Percentiles rank a stretch among this genome's conserved stretches.
Conservation (phyloP, 352 stramenopile species). For the Phytophthora hybrid region DNA sequence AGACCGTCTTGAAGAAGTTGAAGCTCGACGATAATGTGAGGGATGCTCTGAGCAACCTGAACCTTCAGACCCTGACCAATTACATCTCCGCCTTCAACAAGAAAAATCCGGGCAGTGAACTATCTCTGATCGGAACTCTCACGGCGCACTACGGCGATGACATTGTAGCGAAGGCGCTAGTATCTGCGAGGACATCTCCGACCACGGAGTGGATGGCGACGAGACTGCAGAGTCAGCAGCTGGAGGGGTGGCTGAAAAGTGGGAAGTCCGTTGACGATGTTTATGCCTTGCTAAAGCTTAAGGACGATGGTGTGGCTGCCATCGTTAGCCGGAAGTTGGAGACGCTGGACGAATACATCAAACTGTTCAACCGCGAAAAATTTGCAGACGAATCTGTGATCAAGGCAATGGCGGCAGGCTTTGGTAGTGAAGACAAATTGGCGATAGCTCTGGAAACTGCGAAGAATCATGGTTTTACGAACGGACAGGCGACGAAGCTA, state of each 20-base stretch:
- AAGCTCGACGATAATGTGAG: background rate
- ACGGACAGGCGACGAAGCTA: background rate
- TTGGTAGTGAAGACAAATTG: constrained; percentile 1
- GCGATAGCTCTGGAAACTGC: background rate
- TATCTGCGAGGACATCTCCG: background rate
- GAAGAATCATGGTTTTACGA: background rate
- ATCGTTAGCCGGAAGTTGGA: constrained; percentile 1
- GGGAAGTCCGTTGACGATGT: background rate
- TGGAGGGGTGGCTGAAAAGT: background rate
- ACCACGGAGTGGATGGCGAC: no score
- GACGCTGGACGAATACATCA: constrained; percentile 2
- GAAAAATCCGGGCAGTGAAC: background rate
- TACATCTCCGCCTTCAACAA: background rate
- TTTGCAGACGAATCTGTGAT: background rate
- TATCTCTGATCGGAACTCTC: background rate
- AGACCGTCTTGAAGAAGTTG: background rate
- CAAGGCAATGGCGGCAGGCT: background rate
- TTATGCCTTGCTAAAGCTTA: background rate
- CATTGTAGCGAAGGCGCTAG: background rate
- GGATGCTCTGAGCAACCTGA: background rate
- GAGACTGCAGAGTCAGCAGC: no score
- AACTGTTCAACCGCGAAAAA: constrained; percentile 2
- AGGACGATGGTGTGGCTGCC: background rate
- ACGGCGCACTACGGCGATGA: background rate
- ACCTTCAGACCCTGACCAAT: background rate